Evolutionary conservation across 2,329 filamentous ascomycete genomes (phyloP), one percentile per base, ranked within the genome.

Genomic region (Penicillium janthinellum): DNA sequence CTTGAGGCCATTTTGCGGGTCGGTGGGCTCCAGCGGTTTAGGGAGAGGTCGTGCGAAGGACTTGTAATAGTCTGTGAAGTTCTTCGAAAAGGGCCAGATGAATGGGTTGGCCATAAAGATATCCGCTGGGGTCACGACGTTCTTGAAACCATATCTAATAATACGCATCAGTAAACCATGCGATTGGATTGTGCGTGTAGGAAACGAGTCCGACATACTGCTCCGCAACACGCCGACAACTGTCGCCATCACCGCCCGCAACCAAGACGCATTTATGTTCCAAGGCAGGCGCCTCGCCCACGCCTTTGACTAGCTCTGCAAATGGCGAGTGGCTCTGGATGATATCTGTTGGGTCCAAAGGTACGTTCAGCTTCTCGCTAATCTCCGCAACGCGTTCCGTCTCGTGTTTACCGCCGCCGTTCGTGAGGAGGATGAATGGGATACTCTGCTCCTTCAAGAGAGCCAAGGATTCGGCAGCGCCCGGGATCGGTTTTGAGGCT

Each of bases 271-370:
- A 90, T 74, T 88, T 88, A 63, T 88, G 79, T 47, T 80, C 79
- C 41, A 88, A 71, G n/a, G 80, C 76, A 34, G 79, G 73, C 44
- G 78, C 81, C 64, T 82, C 82, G 47, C 85, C 78, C 28, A 83
- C 82, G 15, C 85, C 84, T 39, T 86, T 79, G 39, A 90, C 81
- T 61, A 94, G 78, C 73, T 90, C 86, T 71, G 89, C 83, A 73
- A 95, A 95, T 0, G 94, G 95, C 0, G 94, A 97, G 77, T 99
- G 94, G 25, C 90, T 94, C 75, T 97, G 91, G 47, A 98, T 84
- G 71, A 96, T 92, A 75, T 89, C 88, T 62, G 84, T 84, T 14
- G 84, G 84, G 41, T 88, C 83, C 45, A 95, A 80, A 15, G 82
- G 77, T 1, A 92, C 80, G 28, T 84, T 81, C 6, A 96, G 83